These are phyloP conservation scores for Trichosporon coremiiforme DNA, from an alignment of 1,284 basidiomycete genomes.

Conservation along the genomic window DNA sequence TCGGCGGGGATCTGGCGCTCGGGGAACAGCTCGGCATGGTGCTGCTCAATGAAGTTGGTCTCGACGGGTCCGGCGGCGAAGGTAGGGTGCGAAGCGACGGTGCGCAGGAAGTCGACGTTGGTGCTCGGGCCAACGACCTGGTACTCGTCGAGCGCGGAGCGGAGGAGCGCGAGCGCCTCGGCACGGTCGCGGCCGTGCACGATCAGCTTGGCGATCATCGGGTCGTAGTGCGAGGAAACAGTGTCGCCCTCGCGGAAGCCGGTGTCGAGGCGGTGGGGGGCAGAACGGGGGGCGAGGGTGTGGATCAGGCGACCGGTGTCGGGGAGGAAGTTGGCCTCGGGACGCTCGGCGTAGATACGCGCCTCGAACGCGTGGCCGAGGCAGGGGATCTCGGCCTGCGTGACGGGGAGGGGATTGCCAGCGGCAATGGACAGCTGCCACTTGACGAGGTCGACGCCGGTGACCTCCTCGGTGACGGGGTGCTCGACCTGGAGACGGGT, in stretches of 20 bases:
- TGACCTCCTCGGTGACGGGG: constrained; percentile 94
- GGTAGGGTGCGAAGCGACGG: constrained; percentile 71
- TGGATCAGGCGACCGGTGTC: constrained; percentile 82
- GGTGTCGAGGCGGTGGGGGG: constrained; percentile 80
- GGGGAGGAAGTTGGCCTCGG: constrained; percentile 85
- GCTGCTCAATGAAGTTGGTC: constrained; percentile 80
- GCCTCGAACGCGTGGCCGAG: constrained; percentile 93
- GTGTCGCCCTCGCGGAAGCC: constrained; percentile 83
- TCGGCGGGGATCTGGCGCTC: constrained; percentile 64
- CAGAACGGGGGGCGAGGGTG: constrained; percentile 61
- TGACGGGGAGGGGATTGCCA: constrained; percentile 78
- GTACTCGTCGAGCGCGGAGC: constrained; percentile 81
- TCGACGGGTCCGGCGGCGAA: constrained; percentile 84
- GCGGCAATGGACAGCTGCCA: constrained; percentile 93
- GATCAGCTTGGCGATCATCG: constrained; percentile 73
- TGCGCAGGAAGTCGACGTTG: constrained; percentile 84
- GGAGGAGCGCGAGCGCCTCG: constrained; percentile 77
- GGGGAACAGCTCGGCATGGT: constrained; percentile 74
- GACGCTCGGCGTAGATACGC: constrained; percentile 95
- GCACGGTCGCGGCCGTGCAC: constrained; percentile 81
- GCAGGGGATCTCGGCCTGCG: constrained; percentile 75
- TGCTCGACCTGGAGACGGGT: constrained; percentile 92
- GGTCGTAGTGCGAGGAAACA: constrained; percentile 91
- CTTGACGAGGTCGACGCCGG: constrained; percentile 85
- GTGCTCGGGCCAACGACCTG: constrained; percentile 87